Evolutionary conservation across 495 filamentous ascomycete genomes (phyloP).

Genomic region (Podospora conica): DNA sequence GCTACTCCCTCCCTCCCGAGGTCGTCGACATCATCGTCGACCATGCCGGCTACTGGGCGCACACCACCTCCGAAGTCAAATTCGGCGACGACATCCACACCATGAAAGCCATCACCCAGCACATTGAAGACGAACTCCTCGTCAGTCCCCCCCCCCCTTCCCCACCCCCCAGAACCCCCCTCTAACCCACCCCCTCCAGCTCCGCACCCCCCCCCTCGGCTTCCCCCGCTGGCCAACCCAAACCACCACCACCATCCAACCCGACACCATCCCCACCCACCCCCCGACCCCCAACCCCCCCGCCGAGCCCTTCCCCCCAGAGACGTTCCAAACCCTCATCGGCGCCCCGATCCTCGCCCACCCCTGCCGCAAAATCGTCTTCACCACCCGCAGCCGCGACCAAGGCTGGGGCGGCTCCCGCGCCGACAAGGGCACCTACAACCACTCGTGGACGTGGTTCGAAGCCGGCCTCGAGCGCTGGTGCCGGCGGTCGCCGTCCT

Average conservation of each 20-base stretch:
- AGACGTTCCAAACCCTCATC: conserved; percentile 28
- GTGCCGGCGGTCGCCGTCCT: conserved; percentile 7
- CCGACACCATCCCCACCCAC: background rate
- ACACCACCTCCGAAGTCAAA: conserved; percentile 31
- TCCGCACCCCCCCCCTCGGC: conserved; percentile 39
- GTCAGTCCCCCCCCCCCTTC: conserved; percentile 19
- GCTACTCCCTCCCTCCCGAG: conserved; percentile 50
- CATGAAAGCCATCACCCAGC: conserved; percentile 10
- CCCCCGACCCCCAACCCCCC: conserved; percentile 6
- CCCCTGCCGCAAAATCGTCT: conserved; percentile 55
- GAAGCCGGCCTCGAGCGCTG: conserved; percentile 53
- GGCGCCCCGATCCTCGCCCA: conserved; percentile 30
- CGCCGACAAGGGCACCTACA: conserved; percentile 42
- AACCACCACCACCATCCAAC: background rate
- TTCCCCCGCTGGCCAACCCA: conserved; percentile 26
- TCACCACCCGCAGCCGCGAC: conserved; percentile 57
- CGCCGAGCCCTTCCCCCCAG: conserved; percentile 25
- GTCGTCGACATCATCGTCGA: conserved; percentile 64
- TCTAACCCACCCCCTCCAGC: conserved; percentile 19
- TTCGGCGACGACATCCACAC: conserved; percentile 8
- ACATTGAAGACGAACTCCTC: conserved; percentile 33
- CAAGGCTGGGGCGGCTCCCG: conserved; percentile 54
- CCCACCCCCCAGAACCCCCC: background rate
- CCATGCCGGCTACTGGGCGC: conserved; percentile 66
- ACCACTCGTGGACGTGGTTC: conserved; percentile 64